Base-by-base conservation (phyloP, 2,329 filamentous ascomycete species). In the Paracorniculantispora psalliotae region DNA sequence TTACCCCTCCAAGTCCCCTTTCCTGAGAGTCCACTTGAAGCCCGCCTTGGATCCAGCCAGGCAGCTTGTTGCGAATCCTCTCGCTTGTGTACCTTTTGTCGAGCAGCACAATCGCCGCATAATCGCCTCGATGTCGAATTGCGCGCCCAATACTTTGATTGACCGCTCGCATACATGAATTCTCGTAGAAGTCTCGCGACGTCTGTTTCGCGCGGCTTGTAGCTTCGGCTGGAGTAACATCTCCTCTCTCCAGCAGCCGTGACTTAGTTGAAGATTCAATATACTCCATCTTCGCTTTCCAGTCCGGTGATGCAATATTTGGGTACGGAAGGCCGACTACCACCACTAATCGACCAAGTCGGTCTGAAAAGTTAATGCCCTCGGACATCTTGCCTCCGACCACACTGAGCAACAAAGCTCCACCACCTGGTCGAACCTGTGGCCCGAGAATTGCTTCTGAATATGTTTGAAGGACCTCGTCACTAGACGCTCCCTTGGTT, bases 301-400 rank as follows among this genome's bases (percentile, higher is more conserved):
- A 97, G 67, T 97, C 91, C 1, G 92, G 87, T 10, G 89, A 91
- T 65, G 90, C 85, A 56, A 92, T 86, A 66, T 97, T 99, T 0
- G 94, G 92, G 66, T 96, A 99, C 0, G 94, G 94, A 4, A 99
- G 77, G 0, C 94, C 94, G 15, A 97, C 84, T n/a, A 97, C 89
- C 15, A 96, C 78, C 9, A 99, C 92, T 57, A 90, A 93, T 26
- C 94, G 87, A 1, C 94, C 94, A 0, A 99, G 84, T 3, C 82
- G 81, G 74, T 99, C 92, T 0, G 91, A 93, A 76, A 99, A 99
- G 74, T 99, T 99, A 76, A 99, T 99, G 64, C 94, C 94, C 74
- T 99, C 94, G 60, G 91, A 96, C 75, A 99, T 88, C 65, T 93
- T 96, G 15, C 94, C 94, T 57, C 93, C 93, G 2, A 99, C 88